These are phyloP conservation scores for Globisporangium viniferum DNA, from an alignment of 352 stramenopile species.

Conservation along the genomic window DNA sequence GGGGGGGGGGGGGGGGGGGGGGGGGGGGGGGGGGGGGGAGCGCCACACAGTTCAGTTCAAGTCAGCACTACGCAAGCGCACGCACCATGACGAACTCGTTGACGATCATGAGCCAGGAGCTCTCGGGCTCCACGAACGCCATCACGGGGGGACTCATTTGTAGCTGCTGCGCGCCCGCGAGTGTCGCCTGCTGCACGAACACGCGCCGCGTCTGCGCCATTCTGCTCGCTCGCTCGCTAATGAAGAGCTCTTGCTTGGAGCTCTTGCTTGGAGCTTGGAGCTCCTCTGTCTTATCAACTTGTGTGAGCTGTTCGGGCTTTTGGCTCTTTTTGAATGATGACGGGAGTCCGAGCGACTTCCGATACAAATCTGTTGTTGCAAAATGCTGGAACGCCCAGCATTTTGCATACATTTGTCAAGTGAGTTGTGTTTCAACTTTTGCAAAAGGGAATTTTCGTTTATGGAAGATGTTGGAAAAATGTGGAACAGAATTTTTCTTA, in stretches of 20 bases:
- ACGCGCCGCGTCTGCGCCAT: slow-evolving; percentile 60
- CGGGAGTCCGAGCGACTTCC: no score
- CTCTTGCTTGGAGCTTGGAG: neutral
- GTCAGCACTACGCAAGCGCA: neutral
- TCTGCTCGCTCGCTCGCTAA: neutral
- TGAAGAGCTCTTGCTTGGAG: neutral
- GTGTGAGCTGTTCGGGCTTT: no score
- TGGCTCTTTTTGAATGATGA: no score
- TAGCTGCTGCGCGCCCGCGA: slow-evolving; percentile 25
- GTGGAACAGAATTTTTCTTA: no score
- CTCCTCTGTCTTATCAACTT: neutral
- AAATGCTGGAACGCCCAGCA: no score
- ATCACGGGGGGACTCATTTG: slow-evolving; percentile 44
- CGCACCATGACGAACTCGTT: slow-evolving; percentile 82
- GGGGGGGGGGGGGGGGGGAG: no score
- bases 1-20: no score
- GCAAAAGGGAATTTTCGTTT: no score
- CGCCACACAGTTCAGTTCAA: neutral
- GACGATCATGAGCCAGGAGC: slow-evolving; percentile 59
- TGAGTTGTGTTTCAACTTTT: no score
- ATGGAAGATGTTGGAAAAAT: no score
- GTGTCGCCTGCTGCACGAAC: slow-evolving; percentile 62
- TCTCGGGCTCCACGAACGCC: slow-evolving; percentile 57
- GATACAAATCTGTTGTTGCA: no score
- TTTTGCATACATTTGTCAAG: no score